Evolutionary conservation across 192 early-diverging fungal genomes (phyloP).

Genomic region (Haplosporangium gracile): DNA sequence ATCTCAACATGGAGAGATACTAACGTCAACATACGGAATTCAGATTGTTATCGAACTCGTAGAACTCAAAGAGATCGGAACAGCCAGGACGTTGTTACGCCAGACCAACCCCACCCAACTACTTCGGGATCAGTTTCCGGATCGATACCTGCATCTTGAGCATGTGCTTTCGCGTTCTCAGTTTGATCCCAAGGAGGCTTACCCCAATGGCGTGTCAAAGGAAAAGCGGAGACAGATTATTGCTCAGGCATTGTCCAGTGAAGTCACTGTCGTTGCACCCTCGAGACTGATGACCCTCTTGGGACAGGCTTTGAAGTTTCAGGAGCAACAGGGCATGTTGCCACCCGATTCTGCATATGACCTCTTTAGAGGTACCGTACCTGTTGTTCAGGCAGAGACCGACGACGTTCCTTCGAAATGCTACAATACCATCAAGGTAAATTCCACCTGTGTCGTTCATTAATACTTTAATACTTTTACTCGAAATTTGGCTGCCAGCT

Average conservation of each 20-base stretch:
- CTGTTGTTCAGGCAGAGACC: constrained; percentile 72
- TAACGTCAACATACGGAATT: neutral
- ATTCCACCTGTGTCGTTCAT: neutral
- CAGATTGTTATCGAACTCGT: constrained; percentile 89
- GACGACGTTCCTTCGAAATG: constrained; percentile 80
- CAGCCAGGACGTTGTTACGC: constrained; percentile 85
- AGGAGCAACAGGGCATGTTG: constrained; percentile 83
- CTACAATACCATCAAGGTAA: constrained; percentile 87
- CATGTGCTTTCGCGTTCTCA: constrained; percentile 76
- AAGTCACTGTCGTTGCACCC: constrained; percentile 82
- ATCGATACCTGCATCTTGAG: constrained; percentile 89
- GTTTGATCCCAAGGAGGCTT: constrained; percentile 83
- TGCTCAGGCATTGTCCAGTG: constrained; percentile 72
- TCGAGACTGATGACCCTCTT: constrained; percentile 87
- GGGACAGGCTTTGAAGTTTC: constrained; percentile 92
- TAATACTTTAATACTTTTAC: neutral
- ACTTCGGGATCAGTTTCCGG: constrained; percentile 78
- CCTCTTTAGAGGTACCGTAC: constrained; percentile 82
- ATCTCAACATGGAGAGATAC: neutral
- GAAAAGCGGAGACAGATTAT: constrained; percentile 82
- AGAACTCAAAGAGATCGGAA: constrained; percentile 85
- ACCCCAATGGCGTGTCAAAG: constrained; percentile 72
- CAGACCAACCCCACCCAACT: constrained; percentile 94
- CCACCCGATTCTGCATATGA: constrained; percentile 79
- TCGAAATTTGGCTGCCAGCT: neutral